Evolutionary conservation across 2,329 filamentous ascomycete species (phyloP).

Genomic region (Trichoderma harzianum): DNA sequence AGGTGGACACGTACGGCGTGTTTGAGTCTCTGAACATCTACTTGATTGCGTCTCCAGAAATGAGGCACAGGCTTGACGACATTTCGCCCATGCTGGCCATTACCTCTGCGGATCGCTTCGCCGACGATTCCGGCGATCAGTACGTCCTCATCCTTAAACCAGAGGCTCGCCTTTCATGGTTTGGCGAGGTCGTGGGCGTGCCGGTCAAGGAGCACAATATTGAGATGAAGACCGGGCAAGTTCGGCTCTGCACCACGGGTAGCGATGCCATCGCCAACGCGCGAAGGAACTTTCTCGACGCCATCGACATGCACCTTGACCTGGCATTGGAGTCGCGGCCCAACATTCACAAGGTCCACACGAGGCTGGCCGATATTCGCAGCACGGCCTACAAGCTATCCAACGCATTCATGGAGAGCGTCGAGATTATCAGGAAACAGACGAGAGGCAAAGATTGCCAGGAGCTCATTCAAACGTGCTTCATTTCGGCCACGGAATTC

Average conservation of each 20-base stretch:
- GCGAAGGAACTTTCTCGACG: slow-evolving; percentile 71
- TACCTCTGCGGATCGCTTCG: slow-evolving; percentile 51
- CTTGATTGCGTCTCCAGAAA: slow-evolving; percentile 77
- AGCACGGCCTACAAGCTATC: slow-evolving; percentile 94
- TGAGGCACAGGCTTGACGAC: slow-evolving; percentile 72
- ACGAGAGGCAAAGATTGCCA: slow-evolving; percentile 82
- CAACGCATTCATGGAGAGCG: slow-evolving; percentile 98
- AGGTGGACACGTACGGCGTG: slow-evolving; percentile 65
- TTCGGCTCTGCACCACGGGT: slow-evolving; percentile 85
- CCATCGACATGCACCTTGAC: slow-evolving; percentile 80
- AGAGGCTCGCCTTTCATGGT: slow-evolving; percentile 76
- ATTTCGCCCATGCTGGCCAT: slow-evolving; percentile 83
- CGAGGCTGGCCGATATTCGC: slow-evolving; percentile 87
- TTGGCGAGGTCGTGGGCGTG: slow-evolving; percentile 69
- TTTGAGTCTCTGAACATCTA: slow-evolving; percentile 74
- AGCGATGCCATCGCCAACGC: slow-evolving; percentile 76
- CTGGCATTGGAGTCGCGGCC: slow-evolving; percentile 89
- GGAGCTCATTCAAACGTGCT: slow-evolving; percentile 95
- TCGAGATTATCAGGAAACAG: slow-evolving; percentile 86
- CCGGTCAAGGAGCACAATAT: slow-evolving; percentile 73
- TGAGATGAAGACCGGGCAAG: slow-evolving; percentile 80
- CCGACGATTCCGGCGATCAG: slow-evolving; percentile 67
- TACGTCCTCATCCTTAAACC: slow-evolving; percentile 85
- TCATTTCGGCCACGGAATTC: slow-evolving; percentile 98
- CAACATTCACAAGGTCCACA: slow-evolving; percentile 88